These are phyloP conservation scores for Gnaphalium uliginosum DNA, from an alignment of 129 eudicot species.

Conservation along the genomic window DNA sequence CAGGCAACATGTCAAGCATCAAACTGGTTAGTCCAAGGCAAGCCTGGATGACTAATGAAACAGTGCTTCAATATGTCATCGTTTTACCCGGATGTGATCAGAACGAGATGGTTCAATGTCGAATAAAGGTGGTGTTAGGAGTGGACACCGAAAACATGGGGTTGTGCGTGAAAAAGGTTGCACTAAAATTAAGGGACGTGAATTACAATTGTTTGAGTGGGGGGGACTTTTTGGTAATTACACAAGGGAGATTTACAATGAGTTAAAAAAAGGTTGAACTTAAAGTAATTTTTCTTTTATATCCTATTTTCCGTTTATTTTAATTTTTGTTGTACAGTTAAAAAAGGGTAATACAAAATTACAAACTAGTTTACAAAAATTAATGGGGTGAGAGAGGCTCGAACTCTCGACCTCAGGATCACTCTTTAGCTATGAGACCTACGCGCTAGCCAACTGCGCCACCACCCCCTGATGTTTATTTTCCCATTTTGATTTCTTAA, in stretches of 20 bases:
- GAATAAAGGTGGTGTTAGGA: constrained; percentile 30
- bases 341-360: too few relatives aligned
- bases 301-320: too few relatives aligned
- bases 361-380: too few relatives aligned
- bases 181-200: constrained; percentile 16
- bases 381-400: constrained; percentile 99
- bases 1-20: constrained; percentile 39
- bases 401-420: constrained; percentile 99
- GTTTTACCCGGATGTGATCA: background rate
- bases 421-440: constrained; percentile 83
- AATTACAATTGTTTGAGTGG: constrained; percentile 22
- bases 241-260: too few relatives aligned
- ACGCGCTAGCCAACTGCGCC: constrained; percentile 99
- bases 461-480: constrained; percentile 60
- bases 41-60: too few relatives aligned
- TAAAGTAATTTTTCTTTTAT: too few relatives aligned
- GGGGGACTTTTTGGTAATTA: constrained; percentile 43
- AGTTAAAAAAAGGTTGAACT: too few relatives aligned
- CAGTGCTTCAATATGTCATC: too few relatives aligned
- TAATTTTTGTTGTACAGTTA: too few relatives aligned
- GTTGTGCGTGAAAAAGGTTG: constrained; percentile 22
- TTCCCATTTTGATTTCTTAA: too few relatives aligned
- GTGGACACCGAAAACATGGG: constrained; percentile 14
- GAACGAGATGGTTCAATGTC: constrained; percentile 18
- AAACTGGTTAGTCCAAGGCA: constrained; percentile 29